A percentile compares a stretch with the other conserved stretches of the same genome.
Conservation (phyloP, 768 basidiomycete genomes). For the Trametes villosa region DNA sequence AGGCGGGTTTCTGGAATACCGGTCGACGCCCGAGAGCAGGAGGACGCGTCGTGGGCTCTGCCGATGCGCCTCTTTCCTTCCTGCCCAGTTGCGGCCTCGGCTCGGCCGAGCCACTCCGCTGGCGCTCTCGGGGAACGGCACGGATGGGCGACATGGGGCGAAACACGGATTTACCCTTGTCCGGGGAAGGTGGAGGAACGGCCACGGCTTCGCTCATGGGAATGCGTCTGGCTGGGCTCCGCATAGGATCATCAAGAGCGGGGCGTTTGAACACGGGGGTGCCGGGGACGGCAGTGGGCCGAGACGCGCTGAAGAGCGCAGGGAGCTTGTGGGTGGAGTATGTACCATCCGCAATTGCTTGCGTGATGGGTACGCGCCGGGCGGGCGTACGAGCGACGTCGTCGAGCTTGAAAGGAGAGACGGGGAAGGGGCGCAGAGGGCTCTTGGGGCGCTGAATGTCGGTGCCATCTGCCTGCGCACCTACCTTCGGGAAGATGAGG, state of each 20-base stretch:
- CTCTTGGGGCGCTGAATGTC: conserved; percentile 37
- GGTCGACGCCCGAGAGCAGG: conserved; percentile 16
- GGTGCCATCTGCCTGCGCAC: background rate
- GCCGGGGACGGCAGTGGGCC: conserved; percentile 1
- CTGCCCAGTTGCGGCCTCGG: conserved; percentile 17
- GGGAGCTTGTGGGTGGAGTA: conserved; percentile 52
- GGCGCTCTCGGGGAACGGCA: background rate
- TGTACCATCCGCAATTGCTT: conserved; percentile 54
- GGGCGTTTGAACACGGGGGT: conserved; percentile 47
- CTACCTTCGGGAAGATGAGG: conserved; percentile 19
- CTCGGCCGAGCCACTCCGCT: conserved; percentile 22
- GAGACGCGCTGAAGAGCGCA: conserved; percentile 34
- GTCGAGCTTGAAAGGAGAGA: conserved; percentile 42
- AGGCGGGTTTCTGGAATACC: conserved; percentile 20
- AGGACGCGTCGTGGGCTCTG: conserved; percentile 36
- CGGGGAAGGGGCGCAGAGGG: conserved; percentile 29
- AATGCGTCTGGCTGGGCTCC: conserved; percentile 41
- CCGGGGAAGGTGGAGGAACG: conserved; percentile 20
- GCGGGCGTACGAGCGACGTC: conserved; percentile 62
- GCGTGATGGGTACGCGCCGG: conserved; percentile 59
- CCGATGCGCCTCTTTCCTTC: conserved; percentile 40
- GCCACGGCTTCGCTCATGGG: conserved; percentile 29
- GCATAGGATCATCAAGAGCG: conserved; percentile 42
- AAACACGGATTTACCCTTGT: conserved; percentile 19
- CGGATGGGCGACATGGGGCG: conserved; percentile 21